Conservation (phyloP, 805 yeast genomes). For the Candida khao-thaluensis region DNA sequence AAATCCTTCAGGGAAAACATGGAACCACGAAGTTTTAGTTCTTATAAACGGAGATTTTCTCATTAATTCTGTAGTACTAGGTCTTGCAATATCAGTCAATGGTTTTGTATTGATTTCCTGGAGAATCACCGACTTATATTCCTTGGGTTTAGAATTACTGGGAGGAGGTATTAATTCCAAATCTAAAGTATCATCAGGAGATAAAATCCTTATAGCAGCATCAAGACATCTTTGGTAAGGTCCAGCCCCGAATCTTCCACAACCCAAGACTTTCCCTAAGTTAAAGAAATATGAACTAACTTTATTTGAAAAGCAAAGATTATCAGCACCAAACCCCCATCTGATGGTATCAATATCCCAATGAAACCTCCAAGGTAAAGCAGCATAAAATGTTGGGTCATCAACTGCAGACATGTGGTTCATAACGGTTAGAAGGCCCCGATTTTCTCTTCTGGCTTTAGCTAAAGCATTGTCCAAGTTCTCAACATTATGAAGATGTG, state of each 20-base stretch:
- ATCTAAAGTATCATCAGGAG: slow-evolving; percentile 71
- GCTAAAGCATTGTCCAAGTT: slow-evolving; percentile 62
- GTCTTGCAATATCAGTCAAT: slow-evolving; percentile 15
- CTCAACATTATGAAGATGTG: slow-evolving; percentile 60
- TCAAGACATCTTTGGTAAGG: slow-evolving; percentile 91
- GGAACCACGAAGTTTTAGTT: slow-evolving; percentile 81
- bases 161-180: slow-evolving; percentile 32
- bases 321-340: slow-evolving; percentile 95
- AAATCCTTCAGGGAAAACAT: slow-evolving; percentile 92
- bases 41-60: slow-evolving; percentile 54
- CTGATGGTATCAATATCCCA: slow-evolving; percentile 64
- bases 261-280: slow-evolving; percentile 83
- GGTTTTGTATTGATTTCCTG: slow-evolving; percentile 35
- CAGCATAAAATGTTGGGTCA: slow-evolving; percentile 89
- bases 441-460: slow-evolving; percentile 61
- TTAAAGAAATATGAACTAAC: slow-evolving; percentile 65
- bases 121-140: slow-evolving; percentile 30
- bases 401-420: slow-evolving; percentile 91
- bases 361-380: slow-evolving; percentile 70
- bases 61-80: slow-evolving; percentile 33
- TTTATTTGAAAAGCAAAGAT: slow-evolving; percentile 72
- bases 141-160: slow-evolving; percentile 23
- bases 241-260: slow-evolving; percentile 87
- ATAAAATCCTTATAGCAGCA: slow-evolving; percentile 75
- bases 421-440: slow-evolving; percentile 83